phyloP scores from a whole-genome alignment of 2,329 filamentous ascomycete species.

The Sarocladiaceae sp. region DNA sequence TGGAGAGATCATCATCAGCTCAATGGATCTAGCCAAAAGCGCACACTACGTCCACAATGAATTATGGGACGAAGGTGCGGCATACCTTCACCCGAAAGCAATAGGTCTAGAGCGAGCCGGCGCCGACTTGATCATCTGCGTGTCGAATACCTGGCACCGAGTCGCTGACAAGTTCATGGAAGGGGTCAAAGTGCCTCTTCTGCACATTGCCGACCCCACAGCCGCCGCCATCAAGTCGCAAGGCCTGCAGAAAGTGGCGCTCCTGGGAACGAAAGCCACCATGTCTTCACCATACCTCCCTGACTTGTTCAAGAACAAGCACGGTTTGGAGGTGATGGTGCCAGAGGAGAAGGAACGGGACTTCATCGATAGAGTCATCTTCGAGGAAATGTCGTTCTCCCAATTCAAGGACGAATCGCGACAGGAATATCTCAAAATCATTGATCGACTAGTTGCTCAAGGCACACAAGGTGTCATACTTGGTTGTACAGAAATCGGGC shows the following conservation, averaged over 20 bases:
- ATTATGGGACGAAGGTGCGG: conserved; percentile 15
- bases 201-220: conserved; percentile 15
- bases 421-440: conserved; percentile 12
- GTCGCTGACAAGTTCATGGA: conserved; percentile 18
- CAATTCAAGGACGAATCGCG: conserved; percentile 8
- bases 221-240: conserved; percentile 9
- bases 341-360: conserved; percentile 13
- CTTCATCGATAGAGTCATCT: conserved; percentile 12
- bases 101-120: conserved; percentile 14
- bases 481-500: conserved; percentile 17
- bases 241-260: conserved; percentile 6
- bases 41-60: conserved; percentile 14
- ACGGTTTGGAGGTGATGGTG: conserved; percentile 12
- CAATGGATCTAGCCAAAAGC: conserved; percentile 15
- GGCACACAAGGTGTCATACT: conserved; percentile 14
- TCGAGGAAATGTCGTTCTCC: conserved; percentile 11
- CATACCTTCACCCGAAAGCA: conserved; percentile 13
- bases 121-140: conserved; percentile 15
- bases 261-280: conserved; percentile 14
- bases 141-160: conserved; percentile 15
- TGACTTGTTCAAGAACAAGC: conserved; percentile 7
- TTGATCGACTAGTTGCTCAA: conserved; percentile 12
- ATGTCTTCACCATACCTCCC: conserved; percentile 14
- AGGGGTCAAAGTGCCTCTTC: conserved; percentile 14
- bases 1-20: conserved; percentile 16